phyloP scores from a whole-genome alignment of 805 yeast genomes.

The Clavispora carvajalis region DNA sequence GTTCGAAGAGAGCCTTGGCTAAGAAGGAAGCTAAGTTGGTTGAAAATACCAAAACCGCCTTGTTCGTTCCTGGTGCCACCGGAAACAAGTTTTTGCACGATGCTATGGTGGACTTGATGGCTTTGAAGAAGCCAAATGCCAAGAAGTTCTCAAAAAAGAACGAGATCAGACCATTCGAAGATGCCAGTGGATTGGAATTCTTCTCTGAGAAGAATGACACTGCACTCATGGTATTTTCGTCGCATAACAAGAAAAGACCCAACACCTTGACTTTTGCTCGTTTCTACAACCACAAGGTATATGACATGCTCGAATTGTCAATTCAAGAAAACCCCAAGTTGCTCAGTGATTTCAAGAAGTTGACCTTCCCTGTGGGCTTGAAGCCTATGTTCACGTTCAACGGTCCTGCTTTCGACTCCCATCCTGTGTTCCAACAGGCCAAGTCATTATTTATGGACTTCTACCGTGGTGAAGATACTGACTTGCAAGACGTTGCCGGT shows the following conservation, averaged over 20 bases:
- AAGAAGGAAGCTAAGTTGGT: constrained; percentile 81
- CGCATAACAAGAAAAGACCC: constrained; percentile 87
- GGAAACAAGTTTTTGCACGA: constrained; percentile 78
- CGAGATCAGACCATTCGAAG: constrained; percentile 90
- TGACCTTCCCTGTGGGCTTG: constrained; percentile 80
- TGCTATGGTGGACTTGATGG: constrained; percentile 81
- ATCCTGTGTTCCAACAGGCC: constrained; percentile 78
- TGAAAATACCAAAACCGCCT: constrained; percentile 85
- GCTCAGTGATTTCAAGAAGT: constrained; percentile 71
- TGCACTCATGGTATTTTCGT: constrained; percentile 73
- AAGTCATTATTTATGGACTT: constrained; percentile 89
- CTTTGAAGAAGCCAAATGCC: constrained; percentile 84
- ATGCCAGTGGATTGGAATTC: constrained; percentile 76
- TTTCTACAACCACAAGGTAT: constrained; percentile 84
- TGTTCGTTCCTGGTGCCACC: constrained; percentile 86
- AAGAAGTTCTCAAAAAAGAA: constrained; percentile 87
- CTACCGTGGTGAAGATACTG: constrained; percentile 78
- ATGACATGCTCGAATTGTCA: constrained; percentile 89
- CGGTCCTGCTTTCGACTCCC: constrained; percentile 85
- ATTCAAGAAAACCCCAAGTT: constrained; percentile 63
- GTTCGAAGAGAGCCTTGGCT: constrained; percentile 91
- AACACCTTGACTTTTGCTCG: constrained; percentile 83
- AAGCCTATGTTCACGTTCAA: constrained; percentile 93
- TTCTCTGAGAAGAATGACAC: constrained; percentile 93
- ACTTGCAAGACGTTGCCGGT: constrained; percentile 89